phyloP scores from a whole-genome alignment of 352 stramenopile species.

The Pythium oligandrum region DNA sequence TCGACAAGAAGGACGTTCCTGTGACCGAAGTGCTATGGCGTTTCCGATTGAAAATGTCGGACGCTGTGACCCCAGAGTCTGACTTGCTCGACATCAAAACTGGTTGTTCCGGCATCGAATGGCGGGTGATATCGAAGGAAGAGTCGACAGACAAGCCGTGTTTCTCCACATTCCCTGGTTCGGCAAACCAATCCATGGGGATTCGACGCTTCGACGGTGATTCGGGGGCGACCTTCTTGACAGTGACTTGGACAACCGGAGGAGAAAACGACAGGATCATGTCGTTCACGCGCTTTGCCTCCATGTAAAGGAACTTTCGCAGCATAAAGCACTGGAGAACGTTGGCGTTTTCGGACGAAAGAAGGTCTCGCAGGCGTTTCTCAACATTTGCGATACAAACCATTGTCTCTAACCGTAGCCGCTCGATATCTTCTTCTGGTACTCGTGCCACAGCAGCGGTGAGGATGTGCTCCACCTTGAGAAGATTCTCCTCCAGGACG shows the following conservation, averaged over 20 bases:
- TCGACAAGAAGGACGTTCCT: conserved; percentile 9
- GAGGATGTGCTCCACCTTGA: conserved; percentile 50
- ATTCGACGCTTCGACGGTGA: conserved; percentile 65
- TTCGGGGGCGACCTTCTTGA: conserved; percentile 71
- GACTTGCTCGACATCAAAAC: not conserved
- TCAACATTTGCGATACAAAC: conserved; percentile 37
- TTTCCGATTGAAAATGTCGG: not conserved
- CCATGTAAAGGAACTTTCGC: conserved; percentile 50
- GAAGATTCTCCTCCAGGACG: conserved; percentile 69
- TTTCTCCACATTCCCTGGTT: conserved; percentile 27
- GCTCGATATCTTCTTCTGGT: conserved; percentile 51
- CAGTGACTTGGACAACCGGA: conserved; percentile 56
- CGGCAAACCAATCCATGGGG: conserved; percentile 74
- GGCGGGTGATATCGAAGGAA: not conserved
- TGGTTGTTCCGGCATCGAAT: not conserved
- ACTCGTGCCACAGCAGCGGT: conserved; percentile 47
- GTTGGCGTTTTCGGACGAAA: conserved; percentile 32
- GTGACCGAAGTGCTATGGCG: conserved; percentile 2
- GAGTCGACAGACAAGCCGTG: not conserved
- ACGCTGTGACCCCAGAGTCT: not conserved
- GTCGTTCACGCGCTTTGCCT: conserved; percentile 51
- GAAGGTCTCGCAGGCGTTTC: conserved; percentile 14
- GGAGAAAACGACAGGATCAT: conserved; percentile 54
- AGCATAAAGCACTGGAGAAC: conserved; percentile 69
- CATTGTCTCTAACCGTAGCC: conserved; percentile 35